Conservation (phyloP, 2,329 filamentous ascomycete genomes). For the Coleophoma eucalyptorum region DNA sequence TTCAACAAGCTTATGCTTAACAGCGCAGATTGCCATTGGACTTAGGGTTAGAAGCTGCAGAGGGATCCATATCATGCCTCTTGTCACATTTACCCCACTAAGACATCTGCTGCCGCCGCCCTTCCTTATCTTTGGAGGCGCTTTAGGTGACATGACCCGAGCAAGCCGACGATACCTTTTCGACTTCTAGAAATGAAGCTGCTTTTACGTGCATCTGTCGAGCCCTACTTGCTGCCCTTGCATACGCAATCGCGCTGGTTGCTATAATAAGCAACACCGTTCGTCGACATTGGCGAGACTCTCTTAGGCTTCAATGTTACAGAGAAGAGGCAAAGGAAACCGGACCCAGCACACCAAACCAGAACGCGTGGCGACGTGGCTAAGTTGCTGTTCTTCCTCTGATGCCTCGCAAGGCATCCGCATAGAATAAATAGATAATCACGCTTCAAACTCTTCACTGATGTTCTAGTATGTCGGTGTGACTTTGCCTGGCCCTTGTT, state of each 20-base stretch:
- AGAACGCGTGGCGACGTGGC: no score
- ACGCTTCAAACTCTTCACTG: no score
- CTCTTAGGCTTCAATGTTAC: background rate
- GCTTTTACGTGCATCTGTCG: background rate
- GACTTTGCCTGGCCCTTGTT: background rate
- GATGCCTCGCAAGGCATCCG: no score
- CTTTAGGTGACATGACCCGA: background rate
- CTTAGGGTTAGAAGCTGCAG: background rate
- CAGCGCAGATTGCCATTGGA: background rate
- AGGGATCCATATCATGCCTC: background rate
- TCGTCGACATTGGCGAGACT: background rate
- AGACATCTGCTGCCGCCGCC: background rate
- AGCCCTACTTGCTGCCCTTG: background rate
- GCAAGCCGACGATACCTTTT: background rate
- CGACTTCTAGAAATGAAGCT: background rate
- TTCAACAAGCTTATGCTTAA: slow-evolving; percentile 1
- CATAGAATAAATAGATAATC: no score
- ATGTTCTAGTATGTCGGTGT: background rate
- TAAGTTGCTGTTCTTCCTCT: no score
- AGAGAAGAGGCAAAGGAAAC: background rate
- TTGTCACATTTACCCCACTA: slow-evolving; percentile 1
- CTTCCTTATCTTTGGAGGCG: background rate
- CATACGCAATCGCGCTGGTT: background rate
- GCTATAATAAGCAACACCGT: no score
- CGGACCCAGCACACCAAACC: no score